Evolutionary conservation across 495 filamentous ascomycete species (phyloP).

Genomic region (Emericellopsis terricola): DNA sequence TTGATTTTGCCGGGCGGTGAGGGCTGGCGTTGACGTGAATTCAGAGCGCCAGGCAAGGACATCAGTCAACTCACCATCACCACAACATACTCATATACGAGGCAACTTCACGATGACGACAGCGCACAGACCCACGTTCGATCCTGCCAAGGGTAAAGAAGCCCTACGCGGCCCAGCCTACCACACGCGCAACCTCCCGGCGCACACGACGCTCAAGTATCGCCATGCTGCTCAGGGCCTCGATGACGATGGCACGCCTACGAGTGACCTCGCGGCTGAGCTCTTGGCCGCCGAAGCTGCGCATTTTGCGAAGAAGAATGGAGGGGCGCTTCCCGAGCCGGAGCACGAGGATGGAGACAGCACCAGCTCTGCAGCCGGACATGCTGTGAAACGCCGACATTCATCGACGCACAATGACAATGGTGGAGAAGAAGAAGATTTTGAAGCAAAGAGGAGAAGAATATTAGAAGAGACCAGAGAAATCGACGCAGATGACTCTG

Average conservation of each 20-base stretch:
- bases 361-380: conserved; percentile 14
- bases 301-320: conserved; percentile 71
- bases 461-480: conserved; percentile 79
- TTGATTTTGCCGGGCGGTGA: conserved; percentile 16
- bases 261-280: conserved; percentile 78
- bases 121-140: conserved; percentile 83
- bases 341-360: conserved; percentile 13
- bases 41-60: no score
- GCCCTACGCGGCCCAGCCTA: conserved; percentile 86
- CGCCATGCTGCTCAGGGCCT: conserved; percentile 81
- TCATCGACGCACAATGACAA: conserved; percentile 19
- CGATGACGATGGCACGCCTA: conserved; percentile 37
- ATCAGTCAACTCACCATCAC: no score
- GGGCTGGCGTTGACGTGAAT: no score
- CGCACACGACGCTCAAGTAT: conserved; percentile 79
- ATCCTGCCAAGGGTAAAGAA: conserved; percentile 95
- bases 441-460: conserved; percentile 66
- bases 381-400: conserved; percentile 47
- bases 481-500: conserved; percentile 78
- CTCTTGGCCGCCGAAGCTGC: conserved; percentile 75
- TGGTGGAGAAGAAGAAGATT: conserved; percentile 44
- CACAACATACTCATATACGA: neutral
- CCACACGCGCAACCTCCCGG: conserved; percentile 88
- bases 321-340: conserved; percentile 13
- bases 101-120: conserved; percentile 41